phyloP scores from a whole-genome alignment of 106 monocot species.

The Platanthera guangdongensis region DNA sequence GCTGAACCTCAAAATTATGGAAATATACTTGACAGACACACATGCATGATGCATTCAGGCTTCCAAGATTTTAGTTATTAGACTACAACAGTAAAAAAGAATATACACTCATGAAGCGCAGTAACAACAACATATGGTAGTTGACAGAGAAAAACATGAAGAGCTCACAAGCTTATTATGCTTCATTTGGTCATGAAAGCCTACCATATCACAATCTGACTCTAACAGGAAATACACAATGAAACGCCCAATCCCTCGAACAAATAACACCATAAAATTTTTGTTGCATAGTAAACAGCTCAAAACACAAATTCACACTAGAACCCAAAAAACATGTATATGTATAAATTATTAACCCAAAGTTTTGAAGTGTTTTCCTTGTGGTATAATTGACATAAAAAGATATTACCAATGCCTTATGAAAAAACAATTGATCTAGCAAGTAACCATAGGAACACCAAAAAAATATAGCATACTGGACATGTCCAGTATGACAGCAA shows the following conservation, averaged over 20 bases:
- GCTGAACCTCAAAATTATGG: neutral
- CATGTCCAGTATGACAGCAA: constrained; percentile 1
- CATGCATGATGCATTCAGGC: neutral
- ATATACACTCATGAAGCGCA: neutral
- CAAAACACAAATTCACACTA: neutral
- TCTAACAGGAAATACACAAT: neutral
- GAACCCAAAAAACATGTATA: neutral
- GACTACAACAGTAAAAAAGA: neutral
- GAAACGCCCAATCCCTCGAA: neutral
- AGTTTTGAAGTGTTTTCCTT: too few relatives aligned
- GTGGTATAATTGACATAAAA: neutral
- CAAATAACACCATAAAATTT: neutral
- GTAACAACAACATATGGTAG: neutral
- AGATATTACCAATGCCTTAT: neutral
- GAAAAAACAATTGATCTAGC: neutral
- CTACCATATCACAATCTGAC: neutral
- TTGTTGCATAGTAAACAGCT: neutral
- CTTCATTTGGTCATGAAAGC: neutral
- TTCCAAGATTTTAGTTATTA: neutral
- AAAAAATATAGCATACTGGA: neutral
- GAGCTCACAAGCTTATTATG: neutral
- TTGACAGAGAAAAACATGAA: neutral
- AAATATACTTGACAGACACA: neutral
- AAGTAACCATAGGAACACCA: neutral
- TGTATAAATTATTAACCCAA: too few relatives aligned